Evolutionary conservation across 768 basidiomycete genomes (phyloP).

Genomic region (Filobasidium floriforme): DNA sequence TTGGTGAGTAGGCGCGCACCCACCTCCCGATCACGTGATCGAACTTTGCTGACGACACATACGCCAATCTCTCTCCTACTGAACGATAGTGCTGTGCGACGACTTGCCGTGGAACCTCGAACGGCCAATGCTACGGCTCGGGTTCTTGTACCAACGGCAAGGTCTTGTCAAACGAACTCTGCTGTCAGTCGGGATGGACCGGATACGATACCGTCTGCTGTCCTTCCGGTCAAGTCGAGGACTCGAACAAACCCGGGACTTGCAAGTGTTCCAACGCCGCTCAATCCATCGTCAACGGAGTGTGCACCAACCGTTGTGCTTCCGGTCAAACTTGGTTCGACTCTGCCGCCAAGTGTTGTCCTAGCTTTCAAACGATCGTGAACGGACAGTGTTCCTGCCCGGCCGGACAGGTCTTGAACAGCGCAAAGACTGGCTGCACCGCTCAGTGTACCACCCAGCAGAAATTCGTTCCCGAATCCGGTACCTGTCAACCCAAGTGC

Average conservation of each 20-base stretch:
- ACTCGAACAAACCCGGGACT: constrained; percentile 20
- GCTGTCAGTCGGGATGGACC: constrained; percentile 28
- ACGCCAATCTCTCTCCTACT: too few relatives aligned
- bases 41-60: too few relatives aligned
- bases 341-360: constrained; percentile 22
- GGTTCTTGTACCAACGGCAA: constrained; percentile 33
- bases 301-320: constrained; percentile 20
- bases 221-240: constrained; percentile 31
- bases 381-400: constrained; percentile 27
- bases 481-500: constrained; percentile 20
- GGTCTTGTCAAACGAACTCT: constrained; percentile 31
- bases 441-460: constrained; percentile 17
- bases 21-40: too few relatives aligned
- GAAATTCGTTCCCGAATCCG: constrained; percentile 19
- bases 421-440: constrained; percentile 11
- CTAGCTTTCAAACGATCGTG: constrained; percentile 11
- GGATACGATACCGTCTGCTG: constrained; percentile 32
- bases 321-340: constrained; percentile 17
- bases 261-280: not conserved
- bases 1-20: not conserved
- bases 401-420: constrained; percentile 19
- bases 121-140: constrained; percentile 10
- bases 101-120: constrained; percentile 17
- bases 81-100: constrained; percentile 30
- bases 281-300: not conserved